Evolutionary conservation across 2,329 filamentous ascomycete species (phyloP).

Genomic region (Colletotrichum coccodes): DNA sequence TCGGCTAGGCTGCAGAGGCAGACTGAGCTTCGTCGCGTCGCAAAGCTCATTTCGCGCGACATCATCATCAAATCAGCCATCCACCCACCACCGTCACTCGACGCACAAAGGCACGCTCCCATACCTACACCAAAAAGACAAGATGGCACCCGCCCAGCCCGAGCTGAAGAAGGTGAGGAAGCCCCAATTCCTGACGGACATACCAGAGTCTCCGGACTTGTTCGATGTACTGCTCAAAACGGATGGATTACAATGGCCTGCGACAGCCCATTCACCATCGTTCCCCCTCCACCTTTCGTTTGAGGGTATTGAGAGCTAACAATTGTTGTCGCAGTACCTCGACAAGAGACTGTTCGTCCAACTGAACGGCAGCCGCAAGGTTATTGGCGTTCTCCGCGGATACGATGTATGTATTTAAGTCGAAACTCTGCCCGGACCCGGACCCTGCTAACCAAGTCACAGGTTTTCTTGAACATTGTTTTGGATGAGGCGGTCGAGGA

Average conservation of each 20-base stretch:
- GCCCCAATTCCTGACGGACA: conserved; percentile 35
- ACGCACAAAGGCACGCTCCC: not conserved
- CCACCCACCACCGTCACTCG: not conserved
- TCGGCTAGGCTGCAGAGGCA: conserved; percentile 21
- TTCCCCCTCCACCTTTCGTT: not conserved
- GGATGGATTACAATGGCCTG: not conserved
- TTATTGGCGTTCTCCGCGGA: conserved; percentile 91
- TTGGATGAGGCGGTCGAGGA: conserved; percentile 97
- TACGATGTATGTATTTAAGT: conserved; percentile 81
- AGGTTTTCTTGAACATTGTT: conserved; percentile 99
- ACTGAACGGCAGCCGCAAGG: conserved; percentile 96
- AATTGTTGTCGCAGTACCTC: conserved; percentile 76
- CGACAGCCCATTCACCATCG: not conserved
- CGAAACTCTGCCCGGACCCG: not conserved
- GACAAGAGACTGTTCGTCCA: conserved; percentile 99
- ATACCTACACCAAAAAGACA: no score
- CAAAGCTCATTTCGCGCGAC: conserved; percentile 25
- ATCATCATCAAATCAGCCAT: conserved; percentile 1
- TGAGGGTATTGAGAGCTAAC: not conserved
- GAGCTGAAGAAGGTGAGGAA: conserved; percentile 92
- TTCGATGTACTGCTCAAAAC: conserved; percentile 18
- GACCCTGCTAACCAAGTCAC: conserved; percentile 34
- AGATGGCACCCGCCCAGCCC: conserved; percentile 98
- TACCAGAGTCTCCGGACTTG: conserved; percentile 26
- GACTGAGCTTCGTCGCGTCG: conserved; percentile 28